phyloP scores from a whole-genome alignment of 148 eudicot genomes.

The Camellia sinensis region DNA sequence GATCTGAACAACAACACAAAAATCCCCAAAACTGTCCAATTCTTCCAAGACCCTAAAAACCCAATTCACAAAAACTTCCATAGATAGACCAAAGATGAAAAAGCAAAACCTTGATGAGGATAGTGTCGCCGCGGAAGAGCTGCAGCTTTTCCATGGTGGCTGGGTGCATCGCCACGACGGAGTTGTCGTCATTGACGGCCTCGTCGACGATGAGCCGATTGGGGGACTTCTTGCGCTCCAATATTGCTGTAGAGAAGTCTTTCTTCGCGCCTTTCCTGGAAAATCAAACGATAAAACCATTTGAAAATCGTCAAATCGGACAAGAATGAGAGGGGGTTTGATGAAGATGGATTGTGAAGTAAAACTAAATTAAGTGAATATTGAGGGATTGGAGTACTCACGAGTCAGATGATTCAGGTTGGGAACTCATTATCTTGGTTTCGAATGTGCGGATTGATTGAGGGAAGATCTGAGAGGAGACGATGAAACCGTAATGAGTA shows the following conservation, averaged over 20 bases:
- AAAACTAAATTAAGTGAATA: not conserved
- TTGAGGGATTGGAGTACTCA: not conserved
- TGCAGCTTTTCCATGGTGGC: constrained; percentile 37
- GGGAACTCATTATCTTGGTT: not conserved
- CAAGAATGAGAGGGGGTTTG: not conserved
- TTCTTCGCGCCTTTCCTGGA: constrained; percentile 21
- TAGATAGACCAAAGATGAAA: not conserved
- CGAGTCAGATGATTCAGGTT: constrained; percentile 19
- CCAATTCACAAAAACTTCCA: not conserved
- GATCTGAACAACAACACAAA: not conserved
- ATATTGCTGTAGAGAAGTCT: constrained; percentile 27
- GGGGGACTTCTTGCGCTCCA: constrained; percentile 36
- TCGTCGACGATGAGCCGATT: constrained; percentile 35
- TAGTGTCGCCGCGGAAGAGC: constrained; percentile 30
- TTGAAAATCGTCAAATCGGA: not conserved
- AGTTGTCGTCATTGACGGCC: constrained; percentile 37
- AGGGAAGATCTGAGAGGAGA: not conserved
- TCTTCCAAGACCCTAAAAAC: not conserved
- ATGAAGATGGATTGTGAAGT: not conserved
- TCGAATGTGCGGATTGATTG: not conserved
- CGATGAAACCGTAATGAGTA: not conserved
- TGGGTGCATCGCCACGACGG: constrained; percentile 33
- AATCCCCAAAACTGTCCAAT: not conserved
- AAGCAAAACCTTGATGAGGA: constrained; percentile 25
- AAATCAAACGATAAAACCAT: not conserved